Evolutionary conservation across 768 basidiomycete species (phyloP).

Genomic region (Hygrophorus pudorinus): DNA sequence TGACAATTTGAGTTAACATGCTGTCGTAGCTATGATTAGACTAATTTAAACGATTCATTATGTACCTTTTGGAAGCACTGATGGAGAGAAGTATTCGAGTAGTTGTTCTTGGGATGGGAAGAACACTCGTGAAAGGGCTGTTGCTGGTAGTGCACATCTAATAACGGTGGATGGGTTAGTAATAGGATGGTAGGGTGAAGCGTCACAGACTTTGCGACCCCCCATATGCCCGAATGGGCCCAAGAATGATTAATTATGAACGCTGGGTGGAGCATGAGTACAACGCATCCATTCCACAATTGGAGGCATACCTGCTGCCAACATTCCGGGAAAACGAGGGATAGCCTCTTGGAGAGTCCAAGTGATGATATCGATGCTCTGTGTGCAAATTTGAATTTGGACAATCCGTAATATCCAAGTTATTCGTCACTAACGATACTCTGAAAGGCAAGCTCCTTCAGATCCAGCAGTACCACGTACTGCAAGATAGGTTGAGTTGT

Average conservation of each 20-base stretch:
- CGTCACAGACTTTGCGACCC: slow-evolving; percentile 44
- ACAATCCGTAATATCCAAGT: slow-evolving; percentile 5
- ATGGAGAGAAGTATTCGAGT: slow-evolving; percentile 40
- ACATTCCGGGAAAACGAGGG: slow-evolving; percentile 67
- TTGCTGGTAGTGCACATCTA: slow-evolving; percentile 54
- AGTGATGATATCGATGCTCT: slow-evolving; percentile 53
- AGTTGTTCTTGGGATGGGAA: slow-evolving; percentile 53
- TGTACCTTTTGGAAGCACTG: slow-evolving; percentile 50
- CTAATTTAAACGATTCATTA: slow-evolving; percentile 8
- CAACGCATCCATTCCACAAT: slow-evolving; percentile 3
- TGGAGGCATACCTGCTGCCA: slow-evolving; percentile 53
- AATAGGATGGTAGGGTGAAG: background rate
- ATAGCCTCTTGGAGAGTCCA: slow-evolving; percentile 60
- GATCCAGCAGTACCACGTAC: slow-evolving; percentile 59
- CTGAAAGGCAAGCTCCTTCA: slow-evolving; percentile 44
- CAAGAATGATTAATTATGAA: slow-evolving; percentile 70
- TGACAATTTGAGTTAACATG: slow-evolving; percentile 1
- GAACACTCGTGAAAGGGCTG: slow-evolving; percentile 52
- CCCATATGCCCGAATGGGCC: slow-evolving; percentile 63
- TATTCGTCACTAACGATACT: slow-evolving; percentile 35
- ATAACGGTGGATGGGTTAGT: slow-evolving; percentile 8
- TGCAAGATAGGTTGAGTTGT: slow-evolving; percentile 40
- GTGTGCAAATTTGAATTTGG: slow-evolving; percentile 4
- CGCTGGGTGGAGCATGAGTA: slow-evolving; percentile 25
- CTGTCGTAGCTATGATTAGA: slow-evolving; percentile 6